Base-by-base conservation (phyloP, 2,329 filamentous ascomycete genomes). In the Thielaviopsis cerberus region DNA sequence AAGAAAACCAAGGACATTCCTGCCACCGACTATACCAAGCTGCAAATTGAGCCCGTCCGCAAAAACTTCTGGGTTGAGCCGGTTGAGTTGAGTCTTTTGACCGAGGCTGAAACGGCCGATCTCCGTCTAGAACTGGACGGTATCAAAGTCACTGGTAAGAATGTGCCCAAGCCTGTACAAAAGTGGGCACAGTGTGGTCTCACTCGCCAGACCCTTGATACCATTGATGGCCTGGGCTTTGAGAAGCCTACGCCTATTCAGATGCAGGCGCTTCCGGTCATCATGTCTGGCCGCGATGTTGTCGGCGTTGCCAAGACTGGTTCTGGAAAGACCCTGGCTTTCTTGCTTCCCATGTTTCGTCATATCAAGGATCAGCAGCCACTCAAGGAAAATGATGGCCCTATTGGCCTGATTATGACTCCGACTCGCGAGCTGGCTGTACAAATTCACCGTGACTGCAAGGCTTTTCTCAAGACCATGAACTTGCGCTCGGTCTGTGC, bases 241-340 rank as follows among this genome's bases (percentile, higher is more conserved):
- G 86, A 94, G 58, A 86, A 83, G 66, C 90, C 92, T 0, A 97
- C 92, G 0, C 81, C 91, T 0, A 97, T 98, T 64, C 92, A 98
- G 70, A 84, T 90, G 70, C 92, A 98, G 70, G 92, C 92, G 1
- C 82, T 97, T 61, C 92, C 92, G 1, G 84, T 89, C 10, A 87
- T 96, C 65, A 96, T 97, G 87, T 94, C 90, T 26, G 92, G 92
- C 10, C 82, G 89, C 64, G 92, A 98, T 73, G 86, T 96, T 41
- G 88, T 98, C 62, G 92, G 90, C 63, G 89, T 98, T 57, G 92
- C 92, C 20, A 97, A 97, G 73, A 98, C 92, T 25, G 92, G 92
- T 4, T 97, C 92, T 25, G 92, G 92, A 68, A 98, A 98, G 73
- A 98, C 92, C 0, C 82, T 97, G 65, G 92, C 92, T 5, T 98